Conservation (phyloP, 768 basidiomycete genomes). For the Phylloporus sp. region DNA sequence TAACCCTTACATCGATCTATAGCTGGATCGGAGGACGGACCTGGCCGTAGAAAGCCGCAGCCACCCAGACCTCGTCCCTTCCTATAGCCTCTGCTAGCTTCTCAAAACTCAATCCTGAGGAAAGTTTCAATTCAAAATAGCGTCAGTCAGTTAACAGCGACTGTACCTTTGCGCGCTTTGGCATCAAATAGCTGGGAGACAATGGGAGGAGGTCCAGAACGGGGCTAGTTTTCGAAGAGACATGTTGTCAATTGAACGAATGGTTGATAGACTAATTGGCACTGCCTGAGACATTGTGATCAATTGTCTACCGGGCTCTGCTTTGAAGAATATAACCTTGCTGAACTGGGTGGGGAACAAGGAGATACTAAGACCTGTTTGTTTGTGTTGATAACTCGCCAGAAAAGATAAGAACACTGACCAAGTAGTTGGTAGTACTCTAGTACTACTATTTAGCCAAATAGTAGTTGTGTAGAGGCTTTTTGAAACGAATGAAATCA, state of each 20-base stretch:
- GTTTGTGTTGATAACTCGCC: no score
- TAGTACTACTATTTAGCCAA: no score
- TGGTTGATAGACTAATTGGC: slow-evolving; percentile 29
- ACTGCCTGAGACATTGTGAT: slow-evolving; percentile 3
- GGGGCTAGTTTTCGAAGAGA: slow-evolving; percentile 43
- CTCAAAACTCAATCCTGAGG: slow-evolving; percentile 63
- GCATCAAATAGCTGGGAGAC: slow-evolving; percentile 53
- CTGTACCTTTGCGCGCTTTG: slow-evolving; percentile 60
- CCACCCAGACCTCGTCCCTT: slow-evolving; percentile 79
- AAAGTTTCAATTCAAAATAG: background rate
- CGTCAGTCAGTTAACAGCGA: background rate
- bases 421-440: no score
- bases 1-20: background rate
- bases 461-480: no score
- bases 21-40: slow-evolving; percentile 36
- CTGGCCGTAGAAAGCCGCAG: slow-evolving; percentile 79
- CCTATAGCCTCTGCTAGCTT: slow-evolving; percentile 61
- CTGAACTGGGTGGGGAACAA: no score
- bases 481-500: no score
- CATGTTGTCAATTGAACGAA: slow-evolving; percentile 27
- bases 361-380: no score
- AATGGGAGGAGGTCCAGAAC: slow-evolving; percentile 50
- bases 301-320: no score
- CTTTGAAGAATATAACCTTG: no score
- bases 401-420: no score